These are phyloP conservation scores for Juncus effusus DNA, from an alignment of 176 grass and related monocot species.

Conservation along the genomic window DNA sequence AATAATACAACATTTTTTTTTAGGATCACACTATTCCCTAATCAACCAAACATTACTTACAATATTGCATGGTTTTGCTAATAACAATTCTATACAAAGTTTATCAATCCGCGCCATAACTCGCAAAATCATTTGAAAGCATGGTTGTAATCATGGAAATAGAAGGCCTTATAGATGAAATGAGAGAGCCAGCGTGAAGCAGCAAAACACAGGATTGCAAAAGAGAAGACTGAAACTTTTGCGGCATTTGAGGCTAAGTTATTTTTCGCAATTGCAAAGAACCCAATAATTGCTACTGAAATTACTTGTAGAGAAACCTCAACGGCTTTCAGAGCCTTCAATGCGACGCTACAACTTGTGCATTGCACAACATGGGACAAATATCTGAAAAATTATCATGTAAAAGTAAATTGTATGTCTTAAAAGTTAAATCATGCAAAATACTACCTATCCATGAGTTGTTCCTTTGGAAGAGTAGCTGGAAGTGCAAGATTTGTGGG, in stretches of 20 bases:
- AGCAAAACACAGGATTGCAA: constrained; percentile 40
- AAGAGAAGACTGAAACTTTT: constrained; percentile 14
- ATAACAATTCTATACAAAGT: too few species aligned
- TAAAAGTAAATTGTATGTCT: background rate
- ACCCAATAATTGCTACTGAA: constrained; percentile 38
- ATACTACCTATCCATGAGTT: constrained; percentile 65
- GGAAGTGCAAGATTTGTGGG: constrained; percentile 32
- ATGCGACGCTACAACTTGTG: constrained; percentile 43
- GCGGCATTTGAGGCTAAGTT: constrained; percentile 22
- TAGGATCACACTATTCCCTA: too few species aligned
- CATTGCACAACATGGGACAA: constrained; percentile 79
- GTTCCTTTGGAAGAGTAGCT: constrained; percentile 37
- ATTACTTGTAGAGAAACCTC: constrained; percentile 47
- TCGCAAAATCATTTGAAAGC: constrained; percentile 14
- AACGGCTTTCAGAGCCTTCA: constrained; percentile 40
- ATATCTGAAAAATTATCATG: constrained; percentile 39
- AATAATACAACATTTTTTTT: too few species aligned
- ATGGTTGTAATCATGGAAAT: constrained; percentile 82
- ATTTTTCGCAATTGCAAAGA: constrained; percentile 40
- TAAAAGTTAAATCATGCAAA: background rate
- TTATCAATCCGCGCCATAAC: too few species aligned
- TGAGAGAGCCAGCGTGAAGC: constrained; percentile 48
- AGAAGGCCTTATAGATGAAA: constrained; percentile 73
- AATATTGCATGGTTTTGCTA: too few species aligned
- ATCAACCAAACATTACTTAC: too few species aligned